These are phyloP conservation scores for Cryphonectria carpinicola DNA, from an alignment of 2,329 filamentous ascomycete genomes.

Conservation along the genomic window DNA sequence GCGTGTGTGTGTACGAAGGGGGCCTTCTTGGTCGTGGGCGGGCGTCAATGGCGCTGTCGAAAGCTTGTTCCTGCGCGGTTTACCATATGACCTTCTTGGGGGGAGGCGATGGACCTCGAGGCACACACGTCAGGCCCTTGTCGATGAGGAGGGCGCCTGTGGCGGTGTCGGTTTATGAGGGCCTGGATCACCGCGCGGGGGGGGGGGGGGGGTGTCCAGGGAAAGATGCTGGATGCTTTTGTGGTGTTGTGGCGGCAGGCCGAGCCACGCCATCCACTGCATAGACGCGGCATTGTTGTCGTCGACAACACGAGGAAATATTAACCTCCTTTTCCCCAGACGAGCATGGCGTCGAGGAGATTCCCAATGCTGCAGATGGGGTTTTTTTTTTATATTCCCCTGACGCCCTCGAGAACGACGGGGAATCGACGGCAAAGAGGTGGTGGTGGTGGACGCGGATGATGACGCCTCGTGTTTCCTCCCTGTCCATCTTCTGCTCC, in stretches of 20 bases:
- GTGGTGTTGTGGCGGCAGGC: background rate
- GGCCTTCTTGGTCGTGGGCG: constrained; percentile 7
- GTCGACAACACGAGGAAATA: background rate
- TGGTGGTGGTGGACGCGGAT: background rate
- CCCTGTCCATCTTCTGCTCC: background rate
- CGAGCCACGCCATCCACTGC: background rate
- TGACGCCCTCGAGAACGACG: background rate
- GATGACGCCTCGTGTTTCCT: background rate
- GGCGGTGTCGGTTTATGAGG: background rate
- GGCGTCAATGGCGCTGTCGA: background rate
- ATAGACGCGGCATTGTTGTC: background rate
- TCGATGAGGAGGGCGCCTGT: background rate
- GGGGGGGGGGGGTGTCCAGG: background rate
- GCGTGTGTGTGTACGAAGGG: background rate
- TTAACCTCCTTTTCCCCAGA: background rate
- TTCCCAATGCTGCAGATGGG: constrained; percentile 1
- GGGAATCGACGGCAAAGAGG: background rate
- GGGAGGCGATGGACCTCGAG: background rate
- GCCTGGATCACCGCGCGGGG: background rate
- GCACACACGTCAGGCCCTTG: background rate
- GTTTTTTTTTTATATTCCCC: background rate
- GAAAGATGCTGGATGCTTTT: background rate
- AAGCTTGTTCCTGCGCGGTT: background rate
- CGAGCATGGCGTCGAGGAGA: background rate
- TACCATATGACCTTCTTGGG: background rate